Evolutionary conservation across 2,329 filamentous ascomycete genomes (phyloP), one percentile per base, ranked within the genome.

Genomic region (Fusarium drepaniforme): DNA sequence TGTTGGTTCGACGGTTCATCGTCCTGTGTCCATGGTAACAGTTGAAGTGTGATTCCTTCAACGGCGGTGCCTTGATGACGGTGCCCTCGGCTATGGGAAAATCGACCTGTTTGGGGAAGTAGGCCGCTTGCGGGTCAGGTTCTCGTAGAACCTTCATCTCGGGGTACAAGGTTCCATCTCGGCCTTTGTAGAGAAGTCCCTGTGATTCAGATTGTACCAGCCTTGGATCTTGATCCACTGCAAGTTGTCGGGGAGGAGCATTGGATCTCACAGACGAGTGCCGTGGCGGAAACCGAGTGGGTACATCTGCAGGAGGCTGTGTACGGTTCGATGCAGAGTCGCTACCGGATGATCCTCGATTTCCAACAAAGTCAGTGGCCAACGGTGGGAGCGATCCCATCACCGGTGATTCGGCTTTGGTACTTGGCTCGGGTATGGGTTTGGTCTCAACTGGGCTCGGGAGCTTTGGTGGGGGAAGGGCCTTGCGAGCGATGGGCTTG

Each of bases 1-100:
- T 80, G 79, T 91, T 90, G 70, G 82, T 81, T 64, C 85, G 85
- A 42, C 84, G 81, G 64, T 86, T 83, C 86, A 90, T 88, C 57
- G 80, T 83, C 57, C 78, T 79, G 77, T 91, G 89, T 5, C 79
- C 78, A 46, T 85, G 84, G 67, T 87, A 84, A 80, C 89, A 91
- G 67, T 81, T 75, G 72, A 85, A 85, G 71, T 86, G 85, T 2
- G 82, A 81, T 57, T 87, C 83, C 61, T 81, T 83, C n/a, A 90
- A 79, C 2, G 86, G 83, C 9, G 80, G 79, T 2, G 88, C 82
- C 21, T 82, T 81, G 66, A 86, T 82, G 28, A 89, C 78, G 16
- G 82, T 80, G 51, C 83, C 82, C 7, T 83, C 78, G 3, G 79
- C 74, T 9, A 80, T 62, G 6, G 71, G 77, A 40, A 75, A 67